Percentiles rank a stretch among this genome's conserved stretches.
Conservation (phyloP, 1,139 yeast genomes). For the Geotrichum bryndzae region DNA sequence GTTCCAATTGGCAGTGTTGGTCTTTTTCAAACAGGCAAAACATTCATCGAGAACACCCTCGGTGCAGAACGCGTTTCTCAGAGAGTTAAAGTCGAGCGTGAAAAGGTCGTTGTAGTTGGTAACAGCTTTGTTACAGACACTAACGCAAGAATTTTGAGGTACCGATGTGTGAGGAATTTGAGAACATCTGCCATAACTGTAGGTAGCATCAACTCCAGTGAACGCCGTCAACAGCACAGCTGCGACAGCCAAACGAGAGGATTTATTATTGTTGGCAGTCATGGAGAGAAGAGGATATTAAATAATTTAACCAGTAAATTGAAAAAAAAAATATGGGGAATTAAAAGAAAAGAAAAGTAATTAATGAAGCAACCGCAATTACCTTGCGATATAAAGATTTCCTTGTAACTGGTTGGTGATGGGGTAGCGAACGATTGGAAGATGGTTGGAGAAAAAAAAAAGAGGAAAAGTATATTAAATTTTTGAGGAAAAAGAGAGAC, state of each 20-base stretch:
- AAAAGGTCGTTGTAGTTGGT: neutral
- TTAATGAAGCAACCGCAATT: neutral
- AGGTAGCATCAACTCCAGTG: neutral
- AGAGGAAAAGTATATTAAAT: neutral
- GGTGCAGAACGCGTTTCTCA: neutral
- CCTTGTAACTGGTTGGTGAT: neutral
- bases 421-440: neutral
- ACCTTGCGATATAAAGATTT: neutral
- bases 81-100: neutral
- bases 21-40: neutral
- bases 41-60: neutral
- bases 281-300: neutral
- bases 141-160: neutral
- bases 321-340: neutral
- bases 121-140: constrained; percentile 2
- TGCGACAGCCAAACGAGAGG: neutral
- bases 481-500: neutral
- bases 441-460: neutral
- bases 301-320: neutral
- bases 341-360: neutral
- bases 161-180: neutral
- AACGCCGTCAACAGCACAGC: constrained; percentile 7
- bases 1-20: neutral
- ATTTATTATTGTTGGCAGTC: neutral
- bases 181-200: neutral